Base-by-base conservation (phyloP, 768 basidiomycete species). In the Scleroderma citrinum region DNA sequence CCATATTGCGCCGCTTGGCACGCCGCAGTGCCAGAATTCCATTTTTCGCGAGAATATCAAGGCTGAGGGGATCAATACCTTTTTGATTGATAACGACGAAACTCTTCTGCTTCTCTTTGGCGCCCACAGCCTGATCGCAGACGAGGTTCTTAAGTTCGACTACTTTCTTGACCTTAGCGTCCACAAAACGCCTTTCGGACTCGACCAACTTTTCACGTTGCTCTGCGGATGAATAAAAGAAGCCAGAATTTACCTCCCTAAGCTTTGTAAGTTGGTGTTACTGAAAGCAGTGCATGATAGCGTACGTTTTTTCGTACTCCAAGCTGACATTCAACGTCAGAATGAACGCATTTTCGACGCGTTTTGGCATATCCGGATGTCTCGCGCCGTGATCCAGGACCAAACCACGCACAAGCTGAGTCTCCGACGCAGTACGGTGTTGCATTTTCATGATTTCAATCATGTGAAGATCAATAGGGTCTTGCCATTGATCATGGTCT, bases 361-460 rank as follows among this genome's bases (percentile, higher is more conserved):
- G 83, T 76, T 93, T 98, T 32, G 96, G 94, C 96, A 98, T 98
- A 70, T 98, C 96, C 11, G 96, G 95, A 71, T 99, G 96, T 56
- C 96, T 76, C 48, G 90, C 91, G 56, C 96, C 95, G 64, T 98
- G 95, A 71, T 99, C 96, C 59, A 99, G 77, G 39, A 99, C 96
- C 50, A 99, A 77, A 31, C 96, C 96, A 58, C 90, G 87, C 60
- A 99, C 75, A 34, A 99, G 82, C 65, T 96, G 89, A 26, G 96
- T 99, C 69, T 99, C 96, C 20, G 92, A 92, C 54, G 96, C 92
- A 37, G 87, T 94, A 60, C 94, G 87, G 72, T 99, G 96, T 68
- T 96, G 95, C 96, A 99, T 99, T 75, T 98, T 98, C 96, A 98
- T 98, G 54, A 98, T 85, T 71, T 99, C 96, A 45, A 99, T 75